These are phyloP conservation scores for Candida rishiriensis DNA, from an alignment of 805 yeast genomes.

Conservation along the genomic window DNA sequence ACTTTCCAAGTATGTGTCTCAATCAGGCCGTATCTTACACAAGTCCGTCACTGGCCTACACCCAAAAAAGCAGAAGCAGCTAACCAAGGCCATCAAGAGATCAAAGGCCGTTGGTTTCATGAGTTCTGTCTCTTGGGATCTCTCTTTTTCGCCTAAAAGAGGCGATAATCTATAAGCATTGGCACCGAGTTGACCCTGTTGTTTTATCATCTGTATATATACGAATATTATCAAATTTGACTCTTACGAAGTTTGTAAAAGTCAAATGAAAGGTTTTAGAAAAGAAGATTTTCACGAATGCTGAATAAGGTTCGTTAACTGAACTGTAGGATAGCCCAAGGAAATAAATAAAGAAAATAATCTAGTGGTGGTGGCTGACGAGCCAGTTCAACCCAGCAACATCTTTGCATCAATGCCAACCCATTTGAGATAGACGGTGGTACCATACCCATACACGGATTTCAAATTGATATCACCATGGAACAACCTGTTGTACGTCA, in stretches of 20 bases:
- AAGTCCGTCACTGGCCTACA: constrained; percentile 67
- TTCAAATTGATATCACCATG: constrained; percentile 68
- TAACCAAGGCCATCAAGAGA: constrained; percentile 75
- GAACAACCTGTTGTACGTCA: constrained; percentile 68
- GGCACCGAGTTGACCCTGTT: neutral
- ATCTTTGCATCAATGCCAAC: constrained; percentile 29
- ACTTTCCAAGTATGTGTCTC: constrained; percentile 58
- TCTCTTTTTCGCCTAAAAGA: constrained; percentile 33
- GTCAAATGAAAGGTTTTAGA: too few relatives aligned
- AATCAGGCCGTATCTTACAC: constrained; percentile 74
- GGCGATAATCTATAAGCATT: constrained; percentile 21
- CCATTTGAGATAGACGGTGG: constrained; percentile 63
- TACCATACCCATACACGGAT: constrained; percentile 72
- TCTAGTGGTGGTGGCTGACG: too few relatives aligned
- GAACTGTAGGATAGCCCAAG: too few relatives aligned
- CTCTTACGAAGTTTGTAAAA: neutral
- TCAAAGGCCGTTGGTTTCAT: constrained; percentile 77
- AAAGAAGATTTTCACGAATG: too few relatives aligned
- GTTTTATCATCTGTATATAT: neutral
- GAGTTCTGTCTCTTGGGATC: constrained; percentile 67
- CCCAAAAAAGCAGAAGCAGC: constrained; percentile 60
- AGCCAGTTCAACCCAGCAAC: constrained; percentile 4
- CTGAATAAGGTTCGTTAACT: too few relatives aligned
- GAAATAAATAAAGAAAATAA: neutral
- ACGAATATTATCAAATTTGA: neutral